These are phyloP conservation scores for Hypoxylon fuscum DNA, from an alignment of 495 filamentous ascomycete species.

Conservation along the genomic window DNA sequence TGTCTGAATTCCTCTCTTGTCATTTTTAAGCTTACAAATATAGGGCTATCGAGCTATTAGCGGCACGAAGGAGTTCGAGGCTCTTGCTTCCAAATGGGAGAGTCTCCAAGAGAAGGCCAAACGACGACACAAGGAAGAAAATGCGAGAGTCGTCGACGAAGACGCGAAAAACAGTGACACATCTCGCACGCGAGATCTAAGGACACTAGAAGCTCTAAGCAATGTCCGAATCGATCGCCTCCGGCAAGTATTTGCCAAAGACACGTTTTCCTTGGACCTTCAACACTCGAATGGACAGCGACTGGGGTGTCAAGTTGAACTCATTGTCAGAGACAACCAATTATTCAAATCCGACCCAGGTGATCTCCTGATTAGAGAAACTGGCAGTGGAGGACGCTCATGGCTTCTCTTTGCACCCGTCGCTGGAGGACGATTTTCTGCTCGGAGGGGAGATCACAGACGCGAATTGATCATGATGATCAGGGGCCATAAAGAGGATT, in stretches of 20 bases:
- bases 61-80: conserved; percentile 36
- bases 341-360: conserved; percentile 63
- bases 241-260: conserved; percentile 83
- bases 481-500: conserved; percentile 71
- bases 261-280: conserved; percentile 86
- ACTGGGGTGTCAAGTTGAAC: conserved; percentile 87
- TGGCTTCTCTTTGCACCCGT: conserved; percentile 94
- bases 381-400: conserved; percentile 72
- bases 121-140: conserved; percentile 82
- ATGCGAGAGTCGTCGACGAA: conserved; percentile 88
- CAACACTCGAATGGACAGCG: conserved; percentile 89
- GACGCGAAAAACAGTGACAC: conserved; percentile 85
- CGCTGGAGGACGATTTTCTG: conserved; percentile 72
- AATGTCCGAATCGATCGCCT: conserved; percentile 75
- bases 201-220: conserved; percentile 73
- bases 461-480: conserved; percentile 86
- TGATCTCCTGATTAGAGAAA: conserved; percentile 90
- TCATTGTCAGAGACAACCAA: conserved; percentile 83
- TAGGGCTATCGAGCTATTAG: conserved; percentile 41
- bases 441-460: conserved; percentile 75
- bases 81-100: conserved; percentile 54
- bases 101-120: conserved; percentile 79
- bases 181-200: conserved; percentile 77
- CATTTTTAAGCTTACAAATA: conserved; percentile 13
- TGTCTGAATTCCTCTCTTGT: conserved; percentile 12